Conservation (phyloP, 176 grass and related monocot genomes). For the Urochloa ruziziensis region DNA sequence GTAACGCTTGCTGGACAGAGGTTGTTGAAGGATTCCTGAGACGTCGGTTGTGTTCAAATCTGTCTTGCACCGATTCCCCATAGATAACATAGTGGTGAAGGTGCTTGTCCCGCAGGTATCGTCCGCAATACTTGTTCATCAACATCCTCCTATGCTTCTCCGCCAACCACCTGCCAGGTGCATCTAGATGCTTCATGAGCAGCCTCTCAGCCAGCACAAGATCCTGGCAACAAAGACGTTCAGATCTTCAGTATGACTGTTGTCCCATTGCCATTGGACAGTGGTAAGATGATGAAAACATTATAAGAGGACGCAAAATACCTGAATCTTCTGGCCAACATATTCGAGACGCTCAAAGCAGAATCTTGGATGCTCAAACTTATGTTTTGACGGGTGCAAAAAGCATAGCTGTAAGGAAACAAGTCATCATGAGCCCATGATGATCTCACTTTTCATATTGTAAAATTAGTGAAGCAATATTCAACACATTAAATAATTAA, state of each 20-base stretch:
- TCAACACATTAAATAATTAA: neutral
- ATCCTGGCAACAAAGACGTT: conserved; percentile 53
- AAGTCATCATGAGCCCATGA: neutral
- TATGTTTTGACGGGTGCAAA: conserved; percentile 91
- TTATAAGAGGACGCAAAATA: conserved; percentile 23
- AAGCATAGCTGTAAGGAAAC: conserved; percentile 64
- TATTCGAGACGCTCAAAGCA: conserved; percentile 95
- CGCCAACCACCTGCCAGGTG: conserved; percentile 84
- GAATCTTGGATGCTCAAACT: conserved; percentile 99
- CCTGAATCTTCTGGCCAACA: conserved; percentile 98
- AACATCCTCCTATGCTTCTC: conserved; percentile 82
- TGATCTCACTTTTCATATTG: neutral
- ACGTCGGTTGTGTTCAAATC: conserved; percentile 84
- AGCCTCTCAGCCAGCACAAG: conserved; percentile 92
- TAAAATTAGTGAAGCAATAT: neutral
- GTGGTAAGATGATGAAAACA: neutral
- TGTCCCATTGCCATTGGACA: neutral
- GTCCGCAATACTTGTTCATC: conserved; percentile 98
- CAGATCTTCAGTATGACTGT: conserved; percentile 5
- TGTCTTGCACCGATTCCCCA: conserved; percentile 77
- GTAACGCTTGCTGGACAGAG: conserved; percentile 82
- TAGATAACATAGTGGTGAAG: conserved; percentile 86
- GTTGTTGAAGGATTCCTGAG: conserved; percentile 93
- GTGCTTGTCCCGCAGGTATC: conserved; percentile 86
- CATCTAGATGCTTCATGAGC: conserved; percentile 98